Conservation (phyloP, 768 basidiomycete genomes). For the Collybia mongolica region DNA sequence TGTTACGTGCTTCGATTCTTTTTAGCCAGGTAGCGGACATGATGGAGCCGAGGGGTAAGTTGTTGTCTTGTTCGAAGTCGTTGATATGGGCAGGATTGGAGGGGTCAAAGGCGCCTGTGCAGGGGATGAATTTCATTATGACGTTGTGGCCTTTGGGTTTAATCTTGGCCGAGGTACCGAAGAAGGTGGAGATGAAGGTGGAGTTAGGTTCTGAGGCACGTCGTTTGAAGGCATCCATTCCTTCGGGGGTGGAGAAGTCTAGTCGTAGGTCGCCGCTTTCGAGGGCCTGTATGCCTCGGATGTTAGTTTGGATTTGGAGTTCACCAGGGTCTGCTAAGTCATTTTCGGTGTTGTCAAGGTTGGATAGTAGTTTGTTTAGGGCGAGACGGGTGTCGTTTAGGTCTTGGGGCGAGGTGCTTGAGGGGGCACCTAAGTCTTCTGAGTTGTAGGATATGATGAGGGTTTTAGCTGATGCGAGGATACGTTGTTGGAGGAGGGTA, state of each 20-base stretch:
- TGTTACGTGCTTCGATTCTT: too few species aligned
- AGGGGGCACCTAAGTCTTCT: neutral
- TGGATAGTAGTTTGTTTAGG: neutral
- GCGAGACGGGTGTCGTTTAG: neutral
- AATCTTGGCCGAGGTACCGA: neutral
- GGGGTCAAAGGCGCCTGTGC: neutral
- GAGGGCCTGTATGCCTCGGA: neutral
- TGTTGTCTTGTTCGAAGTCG: neutral
- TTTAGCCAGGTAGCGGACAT: too few species aligned
- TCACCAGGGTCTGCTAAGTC: neutral
- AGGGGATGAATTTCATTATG: neutral
- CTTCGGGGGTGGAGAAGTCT: neutral
- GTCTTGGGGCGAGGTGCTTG: neutral
- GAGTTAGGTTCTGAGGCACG: neutral
- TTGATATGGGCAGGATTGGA: neutral
- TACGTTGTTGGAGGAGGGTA: constrained; percentile 5
- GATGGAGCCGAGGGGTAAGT: too few species aligned
- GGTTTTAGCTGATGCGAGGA: neutral
- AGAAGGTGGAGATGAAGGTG: neutral
- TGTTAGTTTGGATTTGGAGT: neutral
- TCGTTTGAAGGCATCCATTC: neutral
- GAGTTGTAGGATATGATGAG: neutral
- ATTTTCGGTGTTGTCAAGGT: neutral
- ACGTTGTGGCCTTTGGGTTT: constrained; percentile 1
- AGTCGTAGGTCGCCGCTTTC: neutral